These are phyloP conservation scores for Penicillium sp. DNA, from an alignment of 2,329 filamentous ascomycete species.

Conservation along the genomic window DNA sequence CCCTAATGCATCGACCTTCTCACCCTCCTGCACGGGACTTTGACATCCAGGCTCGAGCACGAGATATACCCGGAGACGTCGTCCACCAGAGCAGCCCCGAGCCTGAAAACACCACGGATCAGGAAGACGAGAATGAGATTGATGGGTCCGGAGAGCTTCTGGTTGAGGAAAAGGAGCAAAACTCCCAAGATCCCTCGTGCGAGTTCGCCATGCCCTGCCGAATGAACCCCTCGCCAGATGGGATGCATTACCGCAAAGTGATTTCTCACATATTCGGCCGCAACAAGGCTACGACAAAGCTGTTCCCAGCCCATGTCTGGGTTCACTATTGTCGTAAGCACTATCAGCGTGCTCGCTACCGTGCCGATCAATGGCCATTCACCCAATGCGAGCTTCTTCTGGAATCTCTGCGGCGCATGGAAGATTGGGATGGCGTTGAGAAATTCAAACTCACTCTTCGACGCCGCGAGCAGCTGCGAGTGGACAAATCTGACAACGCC, in stretches of 20 bases:
- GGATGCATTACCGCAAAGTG: conserved; percentile 64
- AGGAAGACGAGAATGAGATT: not conserved
- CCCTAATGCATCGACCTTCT: not conserved
- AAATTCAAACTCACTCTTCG: conserved; percentile 56
- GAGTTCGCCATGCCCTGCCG: conserved; percentile 16
- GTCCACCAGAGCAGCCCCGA: not conserved
- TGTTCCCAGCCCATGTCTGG: conserved; percentile 69
- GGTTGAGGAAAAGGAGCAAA: not conserved
- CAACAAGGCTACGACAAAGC: conserved; percentile 73
- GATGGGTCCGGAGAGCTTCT: too few species aligned
- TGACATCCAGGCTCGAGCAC: too few species aligned
- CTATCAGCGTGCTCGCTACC: conserved; percentile 73
- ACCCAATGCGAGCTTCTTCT: conserved; percentile 64
- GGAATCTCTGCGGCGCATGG: conserved; percentile 61
- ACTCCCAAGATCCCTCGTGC: conserved; percentile 1
- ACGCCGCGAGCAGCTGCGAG: conserved; percentile 31
- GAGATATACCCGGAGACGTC: too few species aligned
- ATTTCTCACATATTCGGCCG: conserved; percentile 80
- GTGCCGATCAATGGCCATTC: conserved; percentile 58
- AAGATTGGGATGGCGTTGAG: conserved; percentile 60
- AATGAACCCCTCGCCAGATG: conserved; percentile 23
- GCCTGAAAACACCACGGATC: not conserved
- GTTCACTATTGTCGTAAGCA: conserved; percentile 77
- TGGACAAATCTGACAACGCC: conserved; percentile 61
- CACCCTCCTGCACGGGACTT: too few species aligned